A percentile compares a stretch with the other conserved stretches of the same genome.
Evolutionary conservation across 805 yeast species (phyloP).

Genomic region (Diddensiella santjacobensis): DNA sequence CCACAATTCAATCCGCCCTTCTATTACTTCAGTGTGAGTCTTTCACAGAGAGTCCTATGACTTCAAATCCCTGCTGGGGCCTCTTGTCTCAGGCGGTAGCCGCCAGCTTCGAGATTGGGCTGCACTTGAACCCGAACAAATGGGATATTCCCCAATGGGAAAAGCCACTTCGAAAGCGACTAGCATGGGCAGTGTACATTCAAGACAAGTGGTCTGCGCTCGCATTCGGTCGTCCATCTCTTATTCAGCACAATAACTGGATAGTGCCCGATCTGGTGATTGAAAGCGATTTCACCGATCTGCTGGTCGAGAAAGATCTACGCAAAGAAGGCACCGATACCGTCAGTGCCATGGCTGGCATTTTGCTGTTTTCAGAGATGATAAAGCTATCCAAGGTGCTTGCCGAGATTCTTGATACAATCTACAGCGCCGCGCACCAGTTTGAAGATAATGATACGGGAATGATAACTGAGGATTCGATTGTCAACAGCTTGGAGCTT

Average conservation of each 20-base stretch:
- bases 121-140: slow-evolving; percentile 74
- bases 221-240: slow-evolving; percentile 33
- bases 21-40: slow-evolving; percentile 42
- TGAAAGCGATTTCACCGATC: slow-evolving; percentile 20
- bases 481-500: slow-evolving; percentile 22
- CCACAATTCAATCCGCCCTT: slow-evolving; percentile 36
- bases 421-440: slow-evolving; percentile 25
- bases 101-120: slow-evolving; percentile 77
- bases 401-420: slow-evolving; percentile 25
- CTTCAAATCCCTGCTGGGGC: slow-evolving; percentile 48
- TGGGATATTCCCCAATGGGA: slow-evolving; percentile 36
- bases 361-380: slow-evolving; percentile 29
- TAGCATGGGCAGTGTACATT: slow-evolving; percentile 35
- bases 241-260: slow-evolving; percentile 21
- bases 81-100: slow-evolving; percentile 67
- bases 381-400: slow-evolving; percentile 28
- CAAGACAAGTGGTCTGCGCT: slow-evolving; percentile 37
- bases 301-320: slow-evolving; percentile 6
- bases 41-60: slow-evolving; percentile 5
- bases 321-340: not conserved
- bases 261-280: slow-evolving; percentile 39
- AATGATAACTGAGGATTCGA: slow-evolving; percentile 15
- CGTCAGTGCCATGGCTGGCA: slow-evolving; percentile 21
- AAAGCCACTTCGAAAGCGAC: slow-evolving; percentile 31
- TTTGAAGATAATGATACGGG: slow-evolving; percentile 24